These are phyloP conservation scores for Arachis stenosperma DNA, from an alignment of 306 rosid genomes.

Conservation along the genomic window DNA sequence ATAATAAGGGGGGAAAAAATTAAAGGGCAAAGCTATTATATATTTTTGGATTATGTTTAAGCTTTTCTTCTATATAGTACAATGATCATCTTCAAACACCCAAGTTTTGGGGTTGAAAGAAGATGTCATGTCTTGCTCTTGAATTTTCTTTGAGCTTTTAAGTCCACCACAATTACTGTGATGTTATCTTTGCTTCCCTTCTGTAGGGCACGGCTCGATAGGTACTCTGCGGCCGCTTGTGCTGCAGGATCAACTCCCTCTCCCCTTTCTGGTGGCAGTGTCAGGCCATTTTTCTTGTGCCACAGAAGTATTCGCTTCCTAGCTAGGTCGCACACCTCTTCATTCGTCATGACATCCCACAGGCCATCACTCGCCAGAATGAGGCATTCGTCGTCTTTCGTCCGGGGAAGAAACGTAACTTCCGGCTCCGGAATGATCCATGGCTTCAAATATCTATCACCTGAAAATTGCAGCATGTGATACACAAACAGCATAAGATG, in stretches of 20 bases:
- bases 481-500: slow-evolving; percentile 7
- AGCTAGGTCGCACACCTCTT: slow-evolving; percentile 83
- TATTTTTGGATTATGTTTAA: slow-evolving; percentile 38
- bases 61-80: slow-evolving; percentile 40
- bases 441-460: slow-evolving; percentile 90
- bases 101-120: slow-evolving; percentile 20
- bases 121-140: slow-evolving; percentile 66
- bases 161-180: slow-evolving; percentile 78
- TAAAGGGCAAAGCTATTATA: slow-evolving; percentile 60
- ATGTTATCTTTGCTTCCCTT: slow-evolving; percentile 92
- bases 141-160: slow-evolving; percentile 88
- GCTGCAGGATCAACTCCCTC: slow-evolving; percentile 80
- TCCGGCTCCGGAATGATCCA: slow-evolving; percentile 98
- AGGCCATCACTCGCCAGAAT: slow-evolving; percentile 89
- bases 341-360: slow-evolving; percentile 90
- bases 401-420: slow-evolving; percentile 69
- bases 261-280: slow-evolving; percentile 64
- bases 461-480: slow-evolving; percentile 49
- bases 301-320: slow-evolving; percentile 73
- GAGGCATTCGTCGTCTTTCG: slow-evolving; percentile 81
- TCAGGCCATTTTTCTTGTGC: slow-evolving; percentile 80
- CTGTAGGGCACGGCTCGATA: slow-evolving; percentile 76
- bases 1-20: slow-evolving; percentile 44
- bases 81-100: slow-evolving; percentile 26
- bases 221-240: slow-evolving; percentile 89